Base-by-base conservation (phyloP, 768 basidiomycete genomes). In the Agrocybe chaxingu region DNA sequence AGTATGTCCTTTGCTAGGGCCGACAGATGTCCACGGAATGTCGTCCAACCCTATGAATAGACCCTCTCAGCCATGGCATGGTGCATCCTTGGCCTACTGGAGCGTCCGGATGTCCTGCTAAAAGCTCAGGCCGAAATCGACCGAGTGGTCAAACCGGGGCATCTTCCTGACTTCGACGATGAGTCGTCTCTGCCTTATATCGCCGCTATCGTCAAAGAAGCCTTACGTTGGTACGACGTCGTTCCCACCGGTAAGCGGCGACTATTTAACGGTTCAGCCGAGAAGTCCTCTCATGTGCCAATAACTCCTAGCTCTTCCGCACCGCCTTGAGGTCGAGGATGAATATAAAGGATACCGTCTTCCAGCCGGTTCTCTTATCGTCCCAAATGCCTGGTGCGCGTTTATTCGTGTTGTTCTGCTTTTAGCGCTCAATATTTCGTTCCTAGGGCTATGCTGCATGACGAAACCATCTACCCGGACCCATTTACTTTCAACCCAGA, bases 401-500 rank as follows among this genome's bases (percentile, higher is more conserved):
- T 58, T 66, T 7, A 66, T 62, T 45, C 38, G 9, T 45, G 9
- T 9, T 10, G 2, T 34, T 0, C 42, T 35, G 11, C 40, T 12
- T 39, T 13, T n/a, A 10, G 46, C 1, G n/a, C 18, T 12, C 7
- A 45, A 40, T 34, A 30, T 49, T 13, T 41, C 5, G 32, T 41
- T 11, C 11, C 18, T 32, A 76, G 75, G 76, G 70, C 70, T 0
- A 72, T 79, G 42, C 65, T 70, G 1, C 72, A 69, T 43, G 64
- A 79, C 33, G 67, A 70, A 42, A 46, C 54, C 7, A 60, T 59
- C 30, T 76, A 72, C 53, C 69, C 70, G 1, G 70, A 76, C 39
- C 72, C 76, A 10, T 63, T 64, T 39, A 55, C 41, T 1, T 76
- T 77, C 57, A 69, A 67, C 19, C 75, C 75, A 3, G 74, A 76